Conservation (phyloP, 2,329 filamentous ascomycete species). For the Aspergillus quadricinctus region DNA sequence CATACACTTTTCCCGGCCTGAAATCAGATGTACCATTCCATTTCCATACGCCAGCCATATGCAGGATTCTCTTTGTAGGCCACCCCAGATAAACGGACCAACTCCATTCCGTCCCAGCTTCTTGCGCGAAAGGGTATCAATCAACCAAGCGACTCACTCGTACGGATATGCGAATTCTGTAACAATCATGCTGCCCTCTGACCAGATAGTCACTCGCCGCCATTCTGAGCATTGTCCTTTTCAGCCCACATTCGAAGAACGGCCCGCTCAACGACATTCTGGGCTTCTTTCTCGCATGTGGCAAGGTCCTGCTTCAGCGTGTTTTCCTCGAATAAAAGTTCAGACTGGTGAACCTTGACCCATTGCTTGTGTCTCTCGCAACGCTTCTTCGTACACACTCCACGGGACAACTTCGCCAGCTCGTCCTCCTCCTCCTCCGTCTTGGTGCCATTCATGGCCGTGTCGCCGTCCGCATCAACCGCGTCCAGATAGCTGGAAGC, state of each 20-base stretch:
- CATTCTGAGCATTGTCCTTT: conserved; percentile 21
- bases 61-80: conserved; percentile 8
- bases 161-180: not conserved
- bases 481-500: conserved; percentile 20
- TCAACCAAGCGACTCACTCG: conserved; percentile 8
- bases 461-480: conserved; percentile 31
- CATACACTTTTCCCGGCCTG: not conserved
- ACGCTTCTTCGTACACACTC: conserved; percentile 45
- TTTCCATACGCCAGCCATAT: conserved; percentile 17
- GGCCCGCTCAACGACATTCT: conserved; percentile 41
- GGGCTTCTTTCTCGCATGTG: conserved; percentile 38
- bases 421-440: conserved; percentile 26
- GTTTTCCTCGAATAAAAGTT: conserved; percentile 41
- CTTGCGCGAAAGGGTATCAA: conserved; percentile 24
- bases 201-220: conserved; percentile 6
- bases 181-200: not conserved
- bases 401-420: conserved; percentile 32
- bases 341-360: conserved; percentile 45
- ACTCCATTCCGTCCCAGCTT: conserved; percentile 22
- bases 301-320: conserved; percentile 36
- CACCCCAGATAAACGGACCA: conserved; percentile 17
- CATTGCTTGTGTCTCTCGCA: conserved; percentile 47
- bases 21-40: not conserved
- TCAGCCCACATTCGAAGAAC: conserved; percentile 40
- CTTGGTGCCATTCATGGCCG: conserved; percentile 30